Evolutionary conservation across 305 asterid genomes (phyloP), one percentile per base, ranked within the genome.

Genomic region (Solanum hybrid): DNA sequence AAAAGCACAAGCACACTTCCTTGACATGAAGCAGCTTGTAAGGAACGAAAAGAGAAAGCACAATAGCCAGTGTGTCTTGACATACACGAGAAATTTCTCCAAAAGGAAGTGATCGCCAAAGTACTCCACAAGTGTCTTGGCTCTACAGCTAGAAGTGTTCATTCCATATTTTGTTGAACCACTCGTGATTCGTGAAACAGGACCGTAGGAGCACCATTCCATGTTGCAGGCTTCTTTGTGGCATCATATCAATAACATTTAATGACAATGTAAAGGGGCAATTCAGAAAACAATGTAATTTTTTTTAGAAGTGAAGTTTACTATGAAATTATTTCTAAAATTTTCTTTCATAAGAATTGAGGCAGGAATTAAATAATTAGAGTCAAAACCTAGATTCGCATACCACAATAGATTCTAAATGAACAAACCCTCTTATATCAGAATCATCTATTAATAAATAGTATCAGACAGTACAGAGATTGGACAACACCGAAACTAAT

Each of bases 41-140:
- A 57, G 35, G 82, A 89, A 75, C 33, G 34, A 86, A 26, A 42
- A n/a, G 28, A 2, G 24, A 88, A 35, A 87, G 86, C 71, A 71
- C 77, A 86, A 73, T 46, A 89, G 36, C 34, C 88, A 36, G 77
- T 87, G 87, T 90, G 87, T 81, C n/a, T 33, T 33, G 34, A 33
- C 34, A 33, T 33, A 33, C 34, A 33, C 34, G 34, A 33, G 34
- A 33, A 33, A 33, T 33, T 33, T 33, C 34, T 33, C 34, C 34
- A 33, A 33, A 33, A 33, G 34, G 34, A 33, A 33, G 34, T 33
- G 34, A 33, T 33, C 34, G 34, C 34, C 34, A 33, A 33, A 33
- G 34, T 33, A 33, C 34, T 33, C 34, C 34, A 33, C 34, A 33
- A 33, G 34, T 33, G 34, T 33, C 34, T 33, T 33, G 34, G 34